A percentile compares a stretch with the other conserved stretches of the same genome.
Evolutionary conservation across 2,329 filamentous ascomycete species (phyloP).

Genomic region (Pseudocercospora cruenta): DNA sequence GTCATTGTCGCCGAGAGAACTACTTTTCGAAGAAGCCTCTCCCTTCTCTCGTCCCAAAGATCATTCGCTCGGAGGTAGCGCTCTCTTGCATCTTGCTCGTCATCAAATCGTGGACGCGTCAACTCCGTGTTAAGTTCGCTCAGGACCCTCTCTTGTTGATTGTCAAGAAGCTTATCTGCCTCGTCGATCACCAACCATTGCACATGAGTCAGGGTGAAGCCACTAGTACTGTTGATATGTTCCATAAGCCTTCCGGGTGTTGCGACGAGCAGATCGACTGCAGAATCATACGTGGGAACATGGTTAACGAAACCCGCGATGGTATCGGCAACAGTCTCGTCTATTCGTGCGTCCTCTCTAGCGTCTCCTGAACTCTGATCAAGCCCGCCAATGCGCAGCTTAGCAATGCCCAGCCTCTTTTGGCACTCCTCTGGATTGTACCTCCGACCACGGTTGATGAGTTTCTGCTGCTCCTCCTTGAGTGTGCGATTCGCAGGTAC

Average conservation of each 20-base stretch:
- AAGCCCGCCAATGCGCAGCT: conserved; percentile 4
- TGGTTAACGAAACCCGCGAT: conserved; percentile 60
- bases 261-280: conserved; percentile 85
- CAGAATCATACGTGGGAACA: conserved; percentile 67
- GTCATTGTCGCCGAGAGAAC: conserved; percentile 93
- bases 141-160: conserved; percentile 49
- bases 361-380: conserved; percentile 16
- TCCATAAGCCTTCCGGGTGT: conserved; percentile 92
- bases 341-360: conserved; percentile 36
- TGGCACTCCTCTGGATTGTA: conserved; percentile 69
- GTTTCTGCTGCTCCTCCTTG: conserved; percentile 62
- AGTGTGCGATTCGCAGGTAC: conserved; percentile 81
- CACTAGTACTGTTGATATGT: conserved; percentile 80
- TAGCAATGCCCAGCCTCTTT: conserved; percentile 35
- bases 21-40: conserved; percentile 69
- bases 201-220: conserved; percentile 76
- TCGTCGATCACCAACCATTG: conserved; percentile 93
- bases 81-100: conserved; percentile 35
- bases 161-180: conserved; percentile 86
- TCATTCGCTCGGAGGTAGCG: conserved; percentile 27
- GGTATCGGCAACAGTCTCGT: conserved; percentile 23
- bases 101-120: conserved; percentile 18
- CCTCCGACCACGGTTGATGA: conserved; percentile 60
- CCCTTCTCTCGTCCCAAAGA: conserved; percentile 44
- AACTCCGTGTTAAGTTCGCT: conserved; percentile 33